Base-by-base conservation (phyloP, 2,329 filamentous ascomycete species). In the Fusarium algeriense region DNA sequence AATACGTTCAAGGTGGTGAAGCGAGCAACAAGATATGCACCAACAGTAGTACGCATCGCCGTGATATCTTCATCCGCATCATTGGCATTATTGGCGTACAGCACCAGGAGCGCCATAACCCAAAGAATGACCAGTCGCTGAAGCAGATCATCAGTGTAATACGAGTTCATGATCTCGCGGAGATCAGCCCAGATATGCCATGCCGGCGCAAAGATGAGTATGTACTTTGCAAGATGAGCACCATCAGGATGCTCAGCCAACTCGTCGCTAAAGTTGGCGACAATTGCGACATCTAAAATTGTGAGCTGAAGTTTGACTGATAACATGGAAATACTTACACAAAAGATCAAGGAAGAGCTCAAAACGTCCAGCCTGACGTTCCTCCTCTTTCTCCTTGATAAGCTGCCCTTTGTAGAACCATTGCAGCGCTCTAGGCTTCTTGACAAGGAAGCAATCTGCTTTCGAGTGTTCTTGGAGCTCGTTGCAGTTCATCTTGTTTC, bases 121-220 rank as follows among this genome's bases (percentile, higher is more conserved):
- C 84, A 86, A n/a, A 86, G 79, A 57, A 86, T 83, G 30, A 84
- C 73, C 34, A 84, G 72, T 11, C 85, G 82, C 71, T 86, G 85
- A 3, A 81, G 67, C 23, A 86, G 72, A 68, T 86, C 85, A 65
- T 86, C 85, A 56, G 83, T 85, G 75, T 86, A 86, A 76, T 85
- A 86, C 11, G 83, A 84, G 75, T 86, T 86, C 83, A 86, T 86
- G 60, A 86, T 77, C 75, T 86, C 84, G 65, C 84, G 82, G 20
- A 85, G 78, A 65, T 86, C 85, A 43, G 79, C 81, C 85, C 84
- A 86, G 52, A 86, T 82, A 64, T 86, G 82, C 84, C 84, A 86
- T 60, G 84, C 83, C 13, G 83, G 83, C 11, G 83, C 79, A 40
- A 85, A 83, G 40, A 85, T 83, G 46, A 86, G 80, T 32, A 86